A percentile compares a stretch with the other conserved stretches of the same genome.
phyloP scores from a whole-genome alignment of 768 basidiomycete species.

The Auricularia sp. region DNA sequence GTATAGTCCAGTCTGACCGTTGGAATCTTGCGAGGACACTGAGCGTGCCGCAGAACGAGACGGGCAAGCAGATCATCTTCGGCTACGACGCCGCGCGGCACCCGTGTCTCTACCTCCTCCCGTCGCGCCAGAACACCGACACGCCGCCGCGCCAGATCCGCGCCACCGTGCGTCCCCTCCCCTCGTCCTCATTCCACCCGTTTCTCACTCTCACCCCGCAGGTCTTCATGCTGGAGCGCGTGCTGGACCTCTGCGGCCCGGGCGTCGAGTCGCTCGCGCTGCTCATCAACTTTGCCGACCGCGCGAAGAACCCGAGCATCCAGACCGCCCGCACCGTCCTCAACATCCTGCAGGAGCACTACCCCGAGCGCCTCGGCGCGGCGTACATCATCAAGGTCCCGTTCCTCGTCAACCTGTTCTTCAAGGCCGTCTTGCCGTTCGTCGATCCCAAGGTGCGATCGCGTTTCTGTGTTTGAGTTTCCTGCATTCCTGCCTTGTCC shows the following conservation, averaged over 20 bases:
- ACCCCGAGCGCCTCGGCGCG: slow-evolving; percentile 74
- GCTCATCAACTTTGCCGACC: slow-evolving; percentile 71
- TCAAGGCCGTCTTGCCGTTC: slow-evolving; percentile 69
- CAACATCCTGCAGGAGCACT: slow-evolving; percentile 68
- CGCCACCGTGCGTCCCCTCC: slow-evolving; percentile 34
- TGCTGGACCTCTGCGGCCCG: slow-evolving; percentile 66
- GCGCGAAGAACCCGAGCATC: slow-evolving; percentile 47
- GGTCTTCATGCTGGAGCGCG: slow-evolving; percentile 63
- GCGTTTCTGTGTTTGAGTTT: no score
- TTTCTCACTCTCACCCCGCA: no score
- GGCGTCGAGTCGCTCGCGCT: slow-evolving; percentile 71
- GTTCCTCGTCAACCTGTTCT: slow-evolving; percentile 63
- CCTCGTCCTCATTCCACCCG: no score
- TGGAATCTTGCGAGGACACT: neutral
- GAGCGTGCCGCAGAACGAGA: slow-evolving; percentile 43
- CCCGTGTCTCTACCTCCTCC: slow-evolving; percentile 60
- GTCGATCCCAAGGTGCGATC: slow-evolving; percentile 48
- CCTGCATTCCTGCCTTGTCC: no score
- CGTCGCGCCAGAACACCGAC: slow-evolving; percentile 68
- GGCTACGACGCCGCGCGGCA: slow-evolving; percentile 62
- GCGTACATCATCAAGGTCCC: slow-evolving; percentile 76
- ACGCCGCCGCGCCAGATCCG: slow-evolving; percentile 60
- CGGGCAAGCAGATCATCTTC: slow-evolving; percentile 72
- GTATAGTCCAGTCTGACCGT: slow-evolving; percentile 26
- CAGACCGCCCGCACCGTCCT: slow-evolving; percentile 33